These are phyloP conservation scores for Aspergillus novoparasiticus DNA, from an alignment of 2,329 filamentous ascomycete species.

Conservation along the genomic window DNA sequence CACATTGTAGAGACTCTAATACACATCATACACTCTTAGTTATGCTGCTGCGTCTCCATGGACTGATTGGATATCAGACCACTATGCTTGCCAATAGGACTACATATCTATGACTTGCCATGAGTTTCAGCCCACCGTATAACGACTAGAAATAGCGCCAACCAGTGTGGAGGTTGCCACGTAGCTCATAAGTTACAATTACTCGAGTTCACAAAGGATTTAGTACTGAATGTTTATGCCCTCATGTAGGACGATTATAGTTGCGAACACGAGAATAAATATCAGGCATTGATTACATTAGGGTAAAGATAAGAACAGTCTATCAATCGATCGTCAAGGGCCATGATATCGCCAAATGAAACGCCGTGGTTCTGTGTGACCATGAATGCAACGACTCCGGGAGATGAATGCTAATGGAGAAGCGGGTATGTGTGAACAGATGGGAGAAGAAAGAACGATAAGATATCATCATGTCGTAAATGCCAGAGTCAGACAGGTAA, in stretches of 20 bases:
- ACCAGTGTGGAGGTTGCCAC: too few relatives aligned
- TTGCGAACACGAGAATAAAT: background rate
- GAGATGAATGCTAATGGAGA: background rate
- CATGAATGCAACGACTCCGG: background rate
- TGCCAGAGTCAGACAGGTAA: background rate
- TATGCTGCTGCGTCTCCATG: background rate
- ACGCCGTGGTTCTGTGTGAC: background rate
- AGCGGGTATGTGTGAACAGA: background rate
- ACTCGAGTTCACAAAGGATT: background rate
- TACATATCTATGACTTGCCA: background rate
- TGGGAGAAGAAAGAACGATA: background rate
- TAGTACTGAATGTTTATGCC: background rate
- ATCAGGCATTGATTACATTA: background rate
- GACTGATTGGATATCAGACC: background rate
- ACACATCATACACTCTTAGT: background rate
- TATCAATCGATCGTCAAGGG: background rate
- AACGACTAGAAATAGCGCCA: too few relatives aligned
- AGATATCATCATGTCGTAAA: background rate
- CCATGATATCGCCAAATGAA: background rate
- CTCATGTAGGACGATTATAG: background rate
- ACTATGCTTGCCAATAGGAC: background rate
- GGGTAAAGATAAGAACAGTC: background rate
- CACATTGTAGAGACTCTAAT: background rate
- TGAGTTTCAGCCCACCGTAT: background rate
- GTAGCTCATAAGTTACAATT: too few relatives aligned